These are phyloP conservation scores for Metahyphopichia silvanorum DNA, from an alignment of 805 yeast species.

Conservation along the genomic window DNA sequence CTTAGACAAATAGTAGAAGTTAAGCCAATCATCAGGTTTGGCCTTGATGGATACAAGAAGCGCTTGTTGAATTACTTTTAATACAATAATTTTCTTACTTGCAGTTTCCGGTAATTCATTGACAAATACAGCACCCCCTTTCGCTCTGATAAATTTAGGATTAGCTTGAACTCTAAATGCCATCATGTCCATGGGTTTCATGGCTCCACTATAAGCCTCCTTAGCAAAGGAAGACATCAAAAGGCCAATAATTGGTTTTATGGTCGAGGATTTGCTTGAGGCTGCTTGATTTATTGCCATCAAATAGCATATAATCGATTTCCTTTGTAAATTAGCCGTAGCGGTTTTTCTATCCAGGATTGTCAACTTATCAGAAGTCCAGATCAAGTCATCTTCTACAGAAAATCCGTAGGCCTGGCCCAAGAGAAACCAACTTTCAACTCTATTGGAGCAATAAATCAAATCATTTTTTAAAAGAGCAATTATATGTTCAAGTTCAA, in stretches of 20 bases:
- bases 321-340: conserved; percentile 66
- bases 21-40: conserved; percentile 56
- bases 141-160: conserved; percentile 30
- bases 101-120: conserved; percentile 17
- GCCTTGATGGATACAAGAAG: conserved; percentile 46
- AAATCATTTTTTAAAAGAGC: conserved; percentile 65
- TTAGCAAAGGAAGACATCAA: conserved; percentile 56
- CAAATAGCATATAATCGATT: conserved; percentile 66
- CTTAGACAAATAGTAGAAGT: conserved; percentile 56
- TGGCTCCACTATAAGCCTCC: conserved; percentile 57
- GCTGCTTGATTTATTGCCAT: conserved; percentile 59
- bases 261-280: conserved; percentile 6
- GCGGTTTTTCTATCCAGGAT: conserved; percentile 54
- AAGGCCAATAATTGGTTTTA: conserved; percentile 35
- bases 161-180: conserved; percentile 45
- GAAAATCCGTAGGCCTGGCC: conserved; percentile 76
- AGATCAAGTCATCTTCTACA: conserved; percentile 87
- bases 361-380: conserved; percentile 84
- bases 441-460: conserved; percentile 58
- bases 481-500: conserved; percentile 75
- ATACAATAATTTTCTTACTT: conserved; percentile 21
- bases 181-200: conserved; percentile 62
- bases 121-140: conserved; percentile 21
- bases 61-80: conserved; percentile 40
- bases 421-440: conserved; percentile 83